A percentile compares a stretch with the other conserved stretches of the same genome.
Conservation (phyloP, 1,284 basidiomycete genomes). For the Fomitopsis betulina region DNA sequence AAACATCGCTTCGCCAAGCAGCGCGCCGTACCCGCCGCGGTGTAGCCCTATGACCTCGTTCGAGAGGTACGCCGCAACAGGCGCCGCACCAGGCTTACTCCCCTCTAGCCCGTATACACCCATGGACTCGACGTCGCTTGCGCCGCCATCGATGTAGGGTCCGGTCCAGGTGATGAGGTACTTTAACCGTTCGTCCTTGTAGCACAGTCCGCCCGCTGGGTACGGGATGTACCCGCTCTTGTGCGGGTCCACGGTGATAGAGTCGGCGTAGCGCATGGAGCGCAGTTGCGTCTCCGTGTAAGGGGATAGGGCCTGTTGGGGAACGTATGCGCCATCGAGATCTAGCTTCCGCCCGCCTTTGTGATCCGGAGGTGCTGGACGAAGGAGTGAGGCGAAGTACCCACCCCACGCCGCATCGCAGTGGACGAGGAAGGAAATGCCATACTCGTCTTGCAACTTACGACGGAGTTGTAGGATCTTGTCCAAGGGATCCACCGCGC, state of each 20-base stretch:
- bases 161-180: conserved; percentile 38
- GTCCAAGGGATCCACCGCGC: conserved; percentile 39
- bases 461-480: conserved; percentile 33
- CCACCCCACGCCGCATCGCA: conserved; percentile 44
- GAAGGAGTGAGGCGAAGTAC: conserved; percentile 38
- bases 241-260: conserved; percentile 43
- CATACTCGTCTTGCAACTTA: conserved; percentile 26
- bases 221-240: conserved; percentile 42
- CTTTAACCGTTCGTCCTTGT: conserved; percentile 36
- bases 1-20: conserved; percentile 37
- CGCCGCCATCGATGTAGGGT: conserved; percentile 30
- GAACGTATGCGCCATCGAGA: conserved; percentile 4
- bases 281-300: conserved; percentile 16
- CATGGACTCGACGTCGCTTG: conserved; percentile 28
- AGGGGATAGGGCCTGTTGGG: conserved; percentile 1
- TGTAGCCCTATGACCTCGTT: conserved; percentile 36
- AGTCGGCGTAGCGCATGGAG: conserved; percentile 29
- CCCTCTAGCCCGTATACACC: conserved; percentile 43
- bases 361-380: neutral
- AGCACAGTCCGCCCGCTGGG: conserved; percentile 40
- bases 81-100: conserved; percentile 43
- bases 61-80: conserved; percentile 31
- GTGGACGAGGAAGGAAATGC: conserved; percentile 39
- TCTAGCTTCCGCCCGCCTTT: conserved; percentile 4
- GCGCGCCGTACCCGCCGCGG: conserved; percentile 31